Base-by-base conservation (phyloP, 2,329 filamentous ascomycete species). In the Microdochium paspali region DNA sequence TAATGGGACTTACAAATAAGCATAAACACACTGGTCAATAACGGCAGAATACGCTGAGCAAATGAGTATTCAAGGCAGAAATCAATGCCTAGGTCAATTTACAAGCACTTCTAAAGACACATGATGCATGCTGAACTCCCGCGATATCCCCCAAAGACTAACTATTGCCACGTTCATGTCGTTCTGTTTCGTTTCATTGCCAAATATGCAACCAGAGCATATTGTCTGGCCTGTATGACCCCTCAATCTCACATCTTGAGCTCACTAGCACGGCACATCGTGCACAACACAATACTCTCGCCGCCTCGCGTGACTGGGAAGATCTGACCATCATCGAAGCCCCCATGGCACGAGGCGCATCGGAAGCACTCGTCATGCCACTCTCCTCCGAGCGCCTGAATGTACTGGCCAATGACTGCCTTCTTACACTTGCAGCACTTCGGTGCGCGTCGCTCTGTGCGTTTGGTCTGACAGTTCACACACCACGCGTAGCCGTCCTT, bases 401-500 rank as follows among this genome's bases (percentile, higher is more conserved):
- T 82, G 50, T 96, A 94, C 61, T 91, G 81, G 45, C 95, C 91
- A 46, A 93, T 82, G 47, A 97, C 90, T 9, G 90, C 86, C 58
- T 78, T 81, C 58, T 80, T 82, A 68, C 93, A 98, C 58, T 84
- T 88, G 56, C 80, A 79, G 66, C 93, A 98, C 67, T 95, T 94
- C 43, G 89, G 85, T 12, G 86, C 87, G 46, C 87, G 87, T 24
- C 91, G 79, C 65, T 94, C 89, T 12, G 90, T 96, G 28, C 93
- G 82, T 61, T 90, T 87, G 13, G 90, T 94, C 70, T 97, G 91
- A 63, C 93, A 98, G 21, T 78, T 78, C 44, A 97, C 80, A 66
- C 93, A 98, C 90, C 93, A 98, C 4, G 93, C 93, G 65, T 95
- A 97, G 10, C 91, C 91, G 56, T 97, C 91, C 67, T 95, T 95